Conservation (phyloP, 1,284 basidiomycete species). For the Exobasidium cylindrosporum region DNA sequence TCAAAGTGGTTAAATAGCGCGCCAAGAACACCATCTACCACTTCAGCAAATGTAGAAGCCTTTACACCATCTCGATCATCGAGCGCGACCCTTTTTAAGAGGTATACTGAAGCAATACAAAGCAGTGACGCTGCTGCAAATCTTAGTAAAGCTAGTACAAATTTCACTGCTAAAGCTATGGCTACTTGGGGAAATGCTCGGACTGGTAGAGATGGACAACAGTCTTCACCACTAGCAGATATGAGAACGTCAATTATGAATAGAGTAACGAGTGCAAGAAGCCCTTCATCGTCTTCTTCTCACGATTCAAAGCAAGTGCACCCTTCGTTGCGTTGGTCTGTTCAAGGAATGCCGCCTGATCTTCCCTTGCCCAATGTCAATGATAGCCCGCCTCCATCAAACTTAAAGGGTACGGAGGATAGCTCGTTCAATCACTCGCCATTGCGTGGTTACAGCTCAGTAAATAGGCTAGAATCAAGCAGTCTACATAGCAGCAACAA, state of each 20-base stretch:
- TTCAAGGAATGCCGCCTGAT: slow-evolving; percentile 34
- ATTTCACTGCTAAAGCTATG: slow-evolving; percentile 47
- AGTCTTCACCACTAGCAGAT: neutral
- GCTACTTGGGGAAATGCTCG: slow-evolving; percentile 24
- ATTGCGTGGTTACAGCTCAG: slow-evolving; percentile 4
- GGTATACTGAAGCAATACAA: slow-evolving; percentile 39
- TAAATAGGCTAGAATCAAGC: neutral
- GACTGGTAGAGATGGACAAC: neutral
- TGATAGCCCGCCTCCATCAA: slow-evolving; percentile 32
- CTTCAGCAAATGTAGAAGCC: neutral
- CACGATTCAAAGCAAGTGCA: neutral
- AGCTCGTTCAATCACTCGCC: neutral
- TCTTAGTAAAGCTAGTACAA: slow-evolving; percentile 48
- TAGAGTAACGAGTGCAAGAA: neutral
- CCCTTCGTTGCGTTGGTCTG: slow-evolving; percentile 33
- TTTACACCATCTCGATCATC: slow-evolving; percentile 16
- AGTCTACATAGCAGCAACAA: neutral
- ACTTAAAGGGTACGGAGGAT: slow-evolving; percentile 7
- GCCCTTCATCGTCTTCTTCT: slow-evolving; percentile 13
- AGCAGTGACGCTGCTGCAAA: slow-evolving; percentile 49
- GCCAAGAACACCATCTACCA: slow-evolving; percentile 4
- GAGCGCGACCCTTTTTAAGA: neutral
- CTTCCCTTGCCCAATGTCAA: slow-evolving; percentile 43
- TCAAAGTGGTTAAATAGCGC: slow-evolving; percentile 9
- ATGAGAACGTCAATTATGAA: slow-evolving; percentile 9